Percentiles rank a stretch among this genome's conserved stretches.
phyloP scores from a whole-genome alignment of 495 filamentous ascomycete species.

The Podospora pseudocomata region DNA sequence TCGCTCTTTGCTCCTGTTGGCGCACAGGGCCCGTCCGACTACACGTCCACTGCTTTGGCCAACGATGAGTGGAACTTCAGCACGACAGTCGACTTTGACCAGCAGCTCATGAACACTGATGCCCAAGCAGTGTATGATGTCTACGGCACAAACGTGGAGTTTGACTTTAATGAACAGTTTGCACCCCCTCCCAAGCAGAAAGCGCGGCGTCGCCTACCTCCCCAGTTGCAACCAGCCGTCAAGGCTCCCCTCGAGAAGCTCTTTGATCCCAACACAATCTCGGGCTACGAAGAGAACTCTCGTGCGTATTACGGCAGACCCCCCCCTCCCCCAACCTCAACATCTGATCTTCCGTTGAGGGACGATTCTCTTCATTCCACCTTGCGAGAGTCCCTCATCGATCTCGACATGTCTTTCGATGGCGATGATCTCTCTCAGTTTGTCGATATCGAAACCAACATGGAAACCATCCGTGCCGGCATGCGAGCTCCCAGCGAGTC shows the following conservation, averaged over 20 bases:
- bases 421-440: conserved; percentile 50
- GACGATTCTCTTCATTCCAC: conserved; percentile 49
- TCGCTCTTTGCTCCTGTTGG: conserved; percentile 78
- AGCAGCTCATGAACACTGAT: conserved; percentile 47
- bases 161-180: conserved; percentile 45
- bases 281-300: conserved; percentile 55
- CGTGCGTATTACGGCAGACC: conserved; percentile 46
- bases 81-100: conserved; percentile 79
- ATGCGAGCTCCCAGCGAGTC: conserved; percentile 43
- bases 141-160: conserved; percentile 48
- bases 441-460: conserved; percentile 57
- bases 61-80: conserved; percentile 91
- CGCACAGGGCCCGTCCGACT: conserved; percentile 55
- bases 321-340: conserved; percentile 30
- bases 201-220: conserved; percentile 44
- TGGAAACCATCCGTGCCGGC: conserved; percentile 56
- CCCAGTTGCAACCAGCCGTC: conserved; percentile 46
- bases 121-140: conserved; percentile 49
- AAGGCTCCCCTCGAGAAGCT: conserved; percentile 53
- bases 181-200: conserved; percentile 39
- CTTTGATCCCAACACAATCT: conserved; percentile 55
- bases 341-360: conserved; percentile 53
- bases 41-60: conserved; percentile 35
- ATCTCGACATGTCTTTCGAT: conserved; percentile 51
- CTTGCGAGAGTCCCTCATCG: conserved; percentile 54